phyloP scores from a whole-genome alignment of 805 yeast genomes.

The Zygoascus bituminiphila region DNA sequence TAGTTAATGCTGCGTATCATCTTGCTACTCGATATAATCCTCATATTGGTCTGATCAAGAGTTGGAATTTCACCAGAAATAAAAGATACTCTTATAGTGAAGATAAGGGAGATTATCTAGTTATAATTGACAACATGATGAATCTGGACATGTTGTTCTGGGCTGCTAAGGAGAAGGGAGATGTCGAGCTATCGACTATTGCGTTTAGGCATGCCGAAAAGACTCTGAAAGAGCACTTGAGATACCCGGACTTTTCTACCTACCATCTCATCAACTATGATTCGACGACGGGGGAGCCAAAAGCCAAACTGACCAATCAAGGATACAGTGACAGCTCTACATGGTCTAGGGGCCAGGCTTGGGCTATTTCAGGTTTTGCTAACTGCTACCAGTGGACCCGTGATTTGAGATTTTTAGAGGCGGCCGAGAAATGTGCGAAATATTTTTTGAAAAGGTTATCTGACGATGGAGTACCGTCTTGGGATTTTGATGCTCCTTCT shows the following conservation, averaged over 20 bases:
- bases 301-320: slow-evolving; percentile 25
- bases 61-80: slow-evolving; percentile 25
- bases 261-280: slow-evolving; percentile 26
- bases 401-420: slow-evolving; percentile 23
- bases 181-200: slow-evolving; percentile 20
- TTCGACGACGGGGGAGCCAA: slow-evolving; percentile 19
- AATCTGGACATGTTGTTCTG: slow-evolving; percentile 25
- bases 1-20: slow-evolving; percentile 25
- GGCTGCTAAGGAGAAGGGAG: slow-evolving; percentile 25
- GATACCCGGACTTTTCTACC: slow-evolving; percentile 22
- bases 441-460: slow-evolving; percentile 22
- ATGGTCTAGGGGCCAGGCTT: slow-evolving; percentile 31
- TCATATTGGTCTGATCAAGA: slow-evolving; percentile 21
- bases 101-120: slow-evolving; percentile 21
- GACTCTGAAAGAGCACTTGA: slow-evolving; percentile 20
- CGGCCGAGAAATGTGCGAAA: slow-evolving; percentile 22
- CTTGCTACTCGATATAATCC: slow-evolving; percentile 24
- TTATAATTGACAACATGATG: slow-evolving; percentile 27
- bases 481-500: slow-evolving; percentile 20
- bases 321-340: slow-evolving; percentile 25
- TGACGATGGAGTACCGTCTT: slow-evolving; percentile 23
- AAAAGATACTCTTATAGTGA: slow-evolving; percentile 17
- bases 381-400: slow-evolving; percentile 25
- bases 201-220: slow-evolving; percentile 30
- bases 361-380: slow-evolving; percentile 29